phyloP scores from a whole-genome alignment of 1,284 basidiomycete genomes.

The Heterobasidion parviporum region DNA sequence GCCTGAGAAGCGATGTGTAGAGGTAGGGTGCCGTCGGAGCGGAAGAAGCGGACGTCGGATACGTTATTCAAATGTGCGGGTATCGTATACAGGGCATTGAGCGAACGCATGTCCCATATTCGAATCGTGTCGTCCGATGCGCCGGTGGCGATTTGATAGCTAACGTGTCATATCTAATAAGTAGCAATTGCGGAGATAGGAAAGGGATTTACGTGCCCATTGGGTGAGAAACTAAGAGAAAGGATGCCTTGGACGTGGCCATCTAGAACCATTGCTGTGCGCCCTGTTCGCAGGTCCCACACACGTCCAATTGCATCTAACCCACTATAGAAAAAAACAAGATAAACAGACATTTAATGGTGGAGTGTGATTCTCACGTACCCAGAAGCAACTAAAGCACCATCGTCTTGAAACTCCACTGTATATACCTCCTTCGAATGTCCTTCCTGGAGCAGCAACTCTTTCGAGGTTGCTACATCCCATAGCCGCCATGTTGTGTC shows the following conservation, averaged over 20 bases:
- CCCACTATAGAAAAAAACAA: slow-evolving; percentile 45
- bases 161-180: slow-evolving; percentile 22
- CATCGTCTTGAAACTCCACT: slow-evolving; percentile 93
- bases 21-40: slow-evolving; percentile 33
- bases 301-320: slow-evolving; percentile 95
- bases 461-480: slow-evolving; percentile 79
- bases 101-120: slow-evolving; percentile 95
- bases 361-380: slow-evolving; percentile 26
- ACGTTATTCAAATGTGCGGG: slow-evolving; percentile 94
- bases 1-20: slow-evolving; percentile 1
- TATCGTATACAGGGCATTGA: slow-evolving; percentile 92
- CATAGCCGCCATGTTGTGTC: slow-evolving; percentile 99
- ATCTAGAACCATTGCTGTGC: slow-evolving; percentile 97
- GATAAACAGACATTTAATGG: slow-evolving; percentile 6
- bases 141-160: slow-evolving; percentile 95
- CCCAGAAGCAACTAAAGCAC: slow-evolving; percentile 90
- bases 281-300: slow-evolving; percentile 93
- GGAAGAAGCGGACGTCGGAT: slow-evolving; percentile 93
- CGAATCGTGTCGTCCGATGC: slow-evolving; percentile 96
- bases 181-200: not conserved
- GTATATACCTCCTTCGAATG: slow-evolving; percentile 97
- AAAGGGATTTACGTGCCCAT: slow-evolving; percentile 58
- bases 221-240: slow-evolving; percentile 89
- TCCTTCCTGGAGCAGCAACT: slow-evolving; percentile 90
- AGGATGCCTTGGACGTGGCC: slow-evolving; percentile 95